phyloP scores from a whole-genome alignment of 805 yeast genomes.

The Kazachstania africana region DNA sequence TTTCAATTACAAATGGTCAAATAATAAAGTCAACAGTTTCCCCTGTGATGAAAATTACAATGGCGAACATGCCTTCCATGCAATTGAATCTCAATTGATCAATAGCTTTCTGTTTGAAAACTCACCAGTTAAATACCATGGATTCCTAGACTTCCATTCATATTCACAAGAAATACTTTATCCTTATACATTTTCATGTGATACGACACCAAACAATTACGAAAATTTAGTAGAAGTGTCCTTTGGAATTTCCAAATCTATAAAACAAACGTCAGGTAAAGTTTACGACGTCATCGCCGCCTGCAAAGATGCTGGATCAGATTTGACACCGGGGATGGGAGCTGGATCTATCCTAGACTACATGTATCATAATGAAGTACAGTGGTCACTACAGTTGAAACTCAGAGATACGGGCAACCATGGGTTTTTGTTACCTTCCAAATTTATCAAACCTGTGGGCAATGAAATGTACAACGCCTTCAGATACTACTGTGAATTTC shows the following conservation, averaged over 20 bases:
- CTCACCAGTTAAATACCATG: slow-evolving; percentile 49
- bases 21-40: slow-evolving; percentile 39
- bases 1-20: slow-evolving; percentile 61
- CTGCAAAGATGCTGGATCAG: slow-evolving; percentile 68
- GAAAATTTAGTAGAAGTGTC: slow-evolving; percentile 75
- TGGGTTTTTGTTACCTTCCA: slow-evolving; percentile 69
- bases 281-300: slow-evolving; percentile 63
- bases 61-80: slow-evolving; percentile 64
- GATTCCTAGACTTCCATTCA: slow-evolving; percentile 74
- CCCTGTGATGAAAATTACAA: slow-evolving; percentile 80
- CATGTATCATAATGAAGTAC: slow-evolving; percentile 73
- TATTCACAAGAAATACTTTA: slow-evolving; percentile 74
- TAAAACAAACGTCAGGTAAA: slow-evolving; percentile 52
- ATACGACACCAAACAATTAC: slow-evolving; percentile 59
- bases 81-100: slow-evolving; percentile 44
- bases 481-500: slow-evolving; percentile 50
- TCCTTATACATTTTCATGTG: slow-evolving; percentile 76
- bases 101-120: slow-evolving; percentile 34
- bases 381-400: slow-evolving; percentile 77
- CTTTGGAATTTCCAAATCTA: slow-evolving; percentile 66
- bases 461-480: slow-evolving; percentile 59
- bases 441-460: slow-evolving; percentile 66
- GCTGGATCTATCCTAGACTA: slow-evolving; percentile 73
- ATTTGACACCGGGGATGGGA: slow-evolving; percentile 61
- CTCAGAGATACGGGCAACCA: slow-evolving; percentile 73